phyloP scores from a whole-genome alignment of 2,329 filamentous ascomycete genomes.

The Ophiostoma quercus region DNA sequence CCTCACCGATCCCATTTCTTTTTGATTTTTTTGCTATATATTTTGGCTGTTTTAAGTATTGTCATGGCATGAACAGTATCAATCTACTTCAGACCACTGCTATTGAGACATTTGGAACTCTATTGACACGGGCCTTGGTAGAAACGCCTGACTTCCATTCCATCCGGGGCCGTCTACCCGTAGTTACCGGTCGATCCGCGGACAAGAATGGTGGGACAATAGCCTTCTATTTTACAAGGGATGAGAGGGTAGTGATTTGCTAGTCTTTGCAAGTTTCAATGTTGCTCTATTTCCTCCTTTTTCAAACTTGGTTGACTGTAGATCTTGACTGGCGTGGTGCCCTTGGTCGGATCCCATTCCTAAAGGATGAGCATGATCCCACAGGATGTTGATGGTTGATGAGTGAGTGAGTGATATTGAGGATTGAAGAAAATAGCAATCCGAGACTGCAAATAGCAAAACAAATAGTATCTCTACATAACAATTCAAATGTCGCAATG shows the following conservation, averaged over 20 bases:
- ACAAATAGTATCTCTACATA: background rate
- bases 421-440: background rate
- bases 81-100: background rate
- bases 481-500: constrained; percentile 4
- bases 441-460: background rate
- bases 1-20: constrained; percentile 25
- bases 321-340: background rate
- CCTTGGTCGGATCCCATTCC: background rate
- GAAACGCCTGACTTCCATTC: background rate
- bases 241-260: background rate
- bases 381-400: background rate
- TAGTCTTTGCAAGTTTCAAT: background rate
- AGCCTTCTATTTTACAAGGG: background rate
- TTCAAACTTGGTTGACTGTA: background rate
- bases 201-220: background rate
- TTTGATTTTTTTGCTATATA: background rate
- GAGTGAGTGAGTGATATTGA: background rate
- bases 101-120: background rate
- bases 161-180: background rate
- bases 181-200: background rate
- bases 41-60: background rate
- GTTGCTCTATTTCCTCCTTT: background rate
- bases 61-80: background rate
- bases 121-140: background rate
- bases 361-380: background rate